Conservation (phyloP, 2,329 filamentous ascomycete genomes). For the Fusarium anguioides region DNA sequence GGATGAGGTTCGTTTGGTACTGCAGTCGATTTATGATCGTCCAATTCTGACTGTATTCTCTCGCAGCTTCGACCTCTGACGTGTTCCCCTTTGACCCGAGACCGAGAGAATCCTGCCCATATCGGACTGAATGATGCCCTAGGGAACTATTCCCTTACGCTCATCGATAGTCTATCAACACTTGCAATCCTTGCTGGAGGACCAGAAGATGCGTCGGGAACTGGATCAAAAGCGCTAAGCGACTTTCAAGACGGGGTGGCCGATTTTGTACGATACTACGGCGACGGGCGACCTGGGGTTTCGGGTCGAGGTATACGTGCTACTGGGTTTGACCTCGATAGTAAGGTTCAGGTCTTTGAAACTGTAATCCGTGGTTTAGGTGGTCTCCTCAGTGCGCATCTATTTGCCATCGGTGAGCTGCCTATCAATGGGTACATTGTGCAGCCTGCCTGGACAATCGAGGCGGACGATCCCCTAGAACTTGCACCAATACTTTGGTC, state of each 20-base stretch:
- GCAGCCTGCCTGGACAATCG: slow-evolving; percentile 39
- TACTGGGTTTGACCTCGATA: slow-evolving; percentile 91
- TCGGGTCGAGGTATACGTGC: slow-evolving; percentile 77
- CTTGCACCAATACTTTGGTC: slow-evolving; percentile 74
- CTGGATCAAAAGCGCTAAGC: slow-evolving; percentile 63
- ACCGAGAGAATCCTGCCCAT: slow-evolving; percentile 80
- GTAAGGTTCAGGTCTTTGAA: slow-evolving; percentile 98
- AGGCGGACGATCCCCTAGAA: slow-evolving; percentile 57
- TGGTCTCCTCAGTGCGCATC: slow-evolving; percentile 88
- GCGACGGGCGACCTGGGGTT: slow-evolving; percentile 79
- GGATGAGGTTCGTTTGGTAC: slow-evolving; percentile 72
- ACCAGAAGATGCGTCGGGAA: slow-evolving; percentile 56
- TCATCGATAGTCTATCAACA: slow-evolving; percentile 95
- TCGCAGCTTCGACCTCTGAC: slow-evolving; percentile 82
- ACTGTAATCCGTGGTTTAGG: slow-evolving; percentile 95
- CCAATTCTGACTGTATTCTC: slow-evolving; percentile 35
- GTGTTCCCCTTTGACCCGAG: slow-evolving; percentile 85
- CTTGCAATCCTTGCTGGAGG: slow-evolving; percentile 90
- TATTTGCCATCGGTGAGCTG: slow-evolving; percentile 91
- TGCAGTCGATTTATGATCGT: neutral
- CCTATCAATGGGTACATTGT: slow-evolving; percentile 85
- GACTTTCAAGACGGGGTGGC: slow-evolving; percentile 85
- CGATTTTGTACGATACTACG: slow-evolving; percentile 83
- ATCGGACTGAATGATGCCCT: slow-evolving; percentile 94
- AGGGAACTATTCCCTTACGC: slow-evolving; percentile 94